Evolutionary conservation across 371 early-diverging fungal genomes (phyloP), one percentile per base, ranked within the genome.

Genomic region (Syncephalastrum sp.): DNA sequence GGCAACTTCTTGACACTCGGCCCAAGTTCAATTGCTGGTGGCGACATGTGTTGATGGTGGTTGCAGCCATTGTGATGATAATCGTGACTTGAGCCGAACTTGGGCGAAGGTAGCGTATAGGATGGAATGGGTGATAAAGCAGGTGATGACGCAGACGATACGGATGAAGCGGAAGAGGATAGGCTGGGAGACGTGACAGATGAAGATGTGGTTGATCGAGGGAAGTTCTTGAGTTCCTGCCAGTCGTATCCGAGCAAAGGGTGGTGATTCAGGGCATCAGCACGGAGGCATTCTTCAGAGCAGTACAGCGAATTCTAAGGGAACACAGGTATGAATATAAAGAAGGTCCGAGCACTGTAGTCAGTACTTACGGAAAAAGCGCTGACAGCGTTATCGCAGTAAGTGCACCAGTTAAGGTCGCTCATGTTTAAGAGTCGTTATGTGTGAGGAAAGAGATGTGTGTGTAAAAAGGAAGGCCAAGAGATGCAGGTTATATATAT

Each of bases 171-270:
- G 1, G 48, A 41, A 19, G 50, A 50, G 12, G 57, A 57, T 2
- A 33, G 38, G 8, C 38, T 33, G 38, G 38, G 38, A 33, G 38
- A 33, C 38, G 38, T 10, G 8, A 33, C 38, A 33, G 38, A 27
- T 38, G 53, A 29, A 17, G 55, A 23, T 7, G 57, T 48, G 41
- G 45, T 54, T 27, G 65, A 59, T 41, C 66, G 66, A 29, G 70
- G 70, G 38, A 70, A 70, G 48, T 63, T 54, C 46, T 66, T 57
- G 14, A 70, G 56, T 47, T 65, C 66, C 12, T 50, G 51, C 54
- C 60, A 70, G 53, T 65, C 57, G 56, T 70, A 70, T 21, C 70
- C 70, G 21, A 70, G 61, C 14, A 69, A 29, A 17, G 70, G 70
- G 42, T 69, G 62, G 42, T 61, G 63, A 15, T 53, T 56, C 42